Evolutionary conservation across 2,329 filamentous ascomycete genomes (phyloP).

Genomic region (Madurella mycetomatis): DNA sequence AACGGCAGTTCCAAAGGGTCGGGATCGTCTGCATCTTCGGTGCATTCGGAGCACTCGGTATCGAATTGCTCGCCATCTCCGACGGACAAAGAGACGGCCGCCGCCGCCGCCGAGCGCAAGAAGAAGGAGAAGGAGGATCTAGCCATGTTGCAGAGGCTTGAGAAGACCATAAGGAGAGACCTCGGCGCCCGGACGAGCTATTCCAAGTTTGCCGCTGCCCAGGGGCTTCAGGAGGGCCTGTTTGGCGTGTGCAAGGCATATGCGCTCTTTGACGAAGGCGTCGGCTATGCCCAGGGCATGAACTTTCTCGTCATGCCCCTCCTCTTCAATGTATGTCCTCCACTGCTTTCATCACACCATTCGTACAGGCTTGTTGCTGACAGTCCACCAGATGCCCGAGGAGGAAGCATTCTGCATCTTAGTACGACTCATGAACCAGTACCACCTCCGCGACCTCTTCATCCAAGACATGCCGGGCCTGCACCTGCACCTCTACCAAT

Average conservation of each 20-base stretch:
- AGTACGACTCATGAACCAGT: constrained; percentile 94
- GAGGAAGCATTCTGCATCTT: constrained; percentile 94
- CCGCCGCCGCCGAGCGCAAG: constrained; percentile 62
- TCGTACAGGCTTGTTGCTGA: neutral
- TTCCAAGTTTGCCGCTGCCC: constrained; percentile 89
- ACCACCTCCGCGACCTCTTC: constrained; percentile 87
- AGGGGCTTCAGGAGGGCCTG: constrained; percentile 86
- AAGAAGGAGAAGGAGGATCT: constrained; percentile 76
- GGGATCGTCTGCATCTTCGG: constrained; percentile 76
- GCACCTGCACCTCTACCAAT: constrained; percentile 89
- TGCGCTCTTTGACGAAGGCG: constrained; percentile 86
- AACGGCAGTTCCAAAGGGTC: constrained; percentile 61
- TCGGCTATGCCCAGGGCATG: constrained; percentile 98
- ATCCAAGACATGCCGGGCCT: constrained; percentile 94
- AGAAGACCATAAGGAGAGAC: constrained; percentile 88
- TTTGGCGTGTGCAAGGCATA: constrained; percentile 98
- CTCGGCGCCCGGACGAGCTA: constrained; percentile 90
- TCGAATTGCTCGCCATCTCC: constrained; percentile 55
- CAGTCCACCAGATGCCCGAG: constrained; percentile 70
- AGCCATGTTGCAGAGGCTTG: constrained; percentile 70
- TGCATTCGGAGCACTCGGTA: constrained; percentile 72
- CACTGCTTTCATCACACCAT: neutral
- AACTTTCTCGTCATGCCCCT: constrained; percentile 97
- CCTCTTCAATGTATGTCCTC: constrained; percentile 72
- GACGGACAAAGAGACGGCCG: constrained; percentile 55